Percentiles rank a stretch among this genome's conserved stretches.
Conservation (phyloP, 108 stramenopile genomes). For the Cyclotella kingstonii region DNA sequence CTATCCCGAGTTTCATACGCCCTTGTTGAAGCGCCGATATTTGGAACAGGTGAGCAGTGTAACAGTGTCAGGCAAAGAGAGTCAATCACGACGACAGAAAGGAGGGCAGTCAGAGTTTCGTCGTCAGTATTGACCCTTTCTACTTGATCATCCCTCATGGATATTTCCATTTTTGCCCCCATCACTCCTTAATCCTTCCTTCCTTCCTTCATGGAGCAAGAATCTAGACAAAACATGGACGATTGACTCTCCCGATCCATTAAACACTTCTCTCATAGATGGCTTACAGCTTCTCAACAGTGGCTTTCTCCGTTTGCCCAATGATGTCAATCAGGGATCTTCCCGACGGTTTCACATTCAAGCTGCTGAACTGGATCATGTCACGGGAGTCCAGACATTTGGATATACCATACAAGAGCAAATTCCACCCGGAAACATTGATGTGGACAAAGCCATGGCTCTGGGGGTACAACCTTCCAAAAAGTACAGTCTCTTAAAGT, state of each 20-base stretch:
- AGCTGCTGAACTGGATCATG: constrained; percentile 79
- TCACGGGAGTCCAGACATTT: constrained; percentile 75
- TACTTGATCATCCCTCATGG: no score
- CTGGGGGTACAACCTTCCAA: constrained; percentile 59
- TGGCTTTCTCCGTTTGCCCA: constrained; percentile 26
- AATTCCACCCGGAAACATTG: constrained; percentile 62
- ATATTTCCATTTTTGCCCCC: no score
- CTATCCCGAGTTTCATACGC: constrained; percentile 60
- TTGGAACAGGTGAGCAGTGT: constrained; percentile 26
- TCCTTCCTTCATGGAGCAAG: constrained; percentile 1
- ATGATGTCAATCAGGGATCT: constrained; percentile 14
- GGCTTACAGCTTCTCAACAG: neutral
- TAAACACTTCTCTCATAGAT: neutral
- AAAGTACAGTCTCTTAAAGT: constrained; percentile 71
- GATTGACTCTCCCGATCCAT: constrained; percentile 42
- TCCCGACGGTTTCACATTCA: constrained; percentile 46
- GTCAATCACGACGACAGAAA: no score
- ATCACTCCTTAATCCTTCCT: neutral
- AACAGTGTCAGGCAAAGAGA: no score
- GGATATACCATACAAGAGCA: constrained; percentile 77
- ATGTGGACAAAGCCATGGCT: constrained; percentile 56
- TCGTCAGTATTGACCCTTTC: neutral
- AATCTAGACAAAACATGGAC: constrained; percentile 65
- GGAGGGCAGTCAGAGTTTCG: no score
- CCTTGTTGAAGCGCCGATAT: constrained; percentile 15